Evolutionary conservation across 495 filamentous ascomycete genomes (phyloP).

Genomic region (Glutinoglossum americanum): DNA sequence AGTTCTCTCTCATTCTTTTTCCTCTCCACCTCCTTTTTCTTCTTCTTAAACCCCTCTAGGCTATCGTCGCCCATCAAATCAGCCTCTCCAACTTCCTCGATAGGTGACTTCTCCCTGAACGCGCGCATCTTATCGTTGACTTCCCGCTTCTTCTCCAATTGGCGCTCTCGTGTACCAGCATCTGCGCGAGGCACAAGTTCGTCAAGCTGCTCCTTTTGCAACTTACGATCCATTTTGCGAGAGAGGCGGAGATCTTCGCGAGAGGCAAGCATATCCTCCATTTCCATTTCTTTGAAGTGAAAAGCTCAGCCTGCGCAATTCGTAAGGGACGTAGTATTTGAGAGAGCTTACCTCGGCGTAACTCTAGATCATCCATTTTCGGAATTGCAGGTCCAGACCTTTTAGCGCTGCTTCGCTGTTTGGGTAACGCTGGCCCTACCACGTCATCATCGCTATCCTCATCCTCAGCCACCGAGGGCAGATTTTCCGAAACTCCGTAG

Average conservation of each 20-base stretch:
- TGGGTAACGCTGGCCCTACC: constrained; percentile 51
- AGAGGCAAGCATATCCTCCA: constrained; percentile 29
- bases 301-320: not conserved
- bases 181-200: constrained; percentile 71
- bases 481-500: not conserved
- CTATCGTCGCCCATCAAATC: constrained; percentile 39
- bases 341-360: constrained; percentile 32
- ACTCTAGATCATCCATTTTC: constrained; percentile 46
- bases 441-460: constrained; percentile 36
- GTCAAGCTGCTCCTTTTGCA: constrained; percentile 43
- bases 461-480: constrained; percentile 10
- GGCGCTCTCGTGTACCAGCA: constrained; percentile 62
- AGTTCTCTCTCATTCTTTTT: constrained; percentile 45
- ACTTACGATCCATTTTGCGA: constrained; percentile 37
- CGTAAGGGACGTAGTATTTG: not conserved
- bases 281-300: constrained; percentile 2
- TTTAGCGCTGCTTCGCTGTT: constrained; percentile 9
- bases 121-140: constrained; percentile 32
- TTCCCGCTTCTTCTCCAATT: constrained; percentile 57
- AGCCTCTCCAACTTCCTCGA: constrained; percentile 30
- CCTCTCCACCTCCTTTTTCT: constrained; percentile 30
- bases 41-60: constrained; percentile 31
- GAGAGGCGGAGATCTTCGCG: constrained; percentile 34
- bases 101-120: constrained; percentile 35
- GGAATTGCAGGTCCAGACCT: constrained; percentile 54